These are phyloP conservation scores for Trypanosoma melophagium DNA, from an alignment of 208 protist species.

Conservation along the genomic window DNA sequence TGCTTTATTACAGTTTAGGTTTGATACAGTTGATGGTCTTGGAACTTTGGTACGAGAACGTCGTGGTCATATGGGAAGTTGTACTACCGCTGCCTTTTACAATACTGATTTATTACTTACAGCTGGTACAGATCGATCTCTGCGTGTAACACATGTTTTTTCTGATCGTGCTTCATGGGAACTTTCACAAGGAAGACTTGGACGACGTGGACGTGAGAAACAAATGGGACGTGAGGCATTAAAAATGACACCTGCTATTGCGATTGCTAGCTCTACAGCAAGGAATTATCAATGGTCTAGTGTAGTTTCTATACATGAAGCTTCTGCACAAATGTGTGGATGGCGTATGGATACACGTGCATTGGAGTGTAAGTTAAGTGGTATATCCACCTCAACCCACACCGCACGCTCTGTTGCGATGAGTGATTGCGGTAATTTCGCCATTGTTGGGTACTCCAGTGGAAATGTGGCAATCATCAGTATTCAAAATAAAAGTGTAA, in stretches of 20 bases:
- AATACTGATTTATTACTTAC: constrained; percentile 84
- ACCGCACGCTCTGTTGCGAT: constrained; percentile 73
- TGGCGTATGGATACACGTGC: constrained; percentile 86
- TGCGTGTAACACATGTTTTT: constrained; percentile 90
- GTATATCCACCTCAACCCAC: constrained; percentile 64
- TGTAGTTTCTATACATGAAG: constrained; percentile 76
- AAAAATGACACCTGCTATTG: constrained; percentile 72
- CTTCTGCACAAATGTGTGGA: constrained; percentile 60
- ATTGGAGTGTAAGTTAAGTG: constrained; percentile 78
- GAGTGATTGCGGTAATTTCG: constrained; percentile 88
- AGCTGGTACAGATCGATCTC: constrained; percentile 62
- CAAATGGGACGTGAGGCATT: constrained; percentile 57
- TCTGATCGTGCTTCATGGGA: constrained; percentile 88
- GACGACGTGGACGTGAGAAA: constrained; percentile 62
- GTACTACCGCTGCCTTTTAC: constrained; percentile 81
- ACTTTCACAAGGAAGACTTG: constrained; percentile 87
- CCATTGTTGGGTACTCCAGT: constrained; percentile 83
- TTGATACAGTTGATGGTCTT: constrained; percentile 87
- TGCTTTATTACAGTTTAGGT: constrained; percentile 85
- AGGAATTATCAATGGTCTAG: constrained; percentile 89
- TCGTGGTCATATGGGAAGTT: constrained; percentile 82
- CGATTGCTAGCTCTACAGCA: constrained; percentile 56
- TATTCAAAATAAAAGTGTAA: constrained; percentile 77
- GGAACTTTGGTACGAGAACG: constrained; percentile 82
- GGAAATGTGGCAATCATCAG: constrained; percentile 73